Evolutionary conservation across 306 rosid genomes (phyloP).

Genomic region (Cicer pinnatifidum): DNA sequence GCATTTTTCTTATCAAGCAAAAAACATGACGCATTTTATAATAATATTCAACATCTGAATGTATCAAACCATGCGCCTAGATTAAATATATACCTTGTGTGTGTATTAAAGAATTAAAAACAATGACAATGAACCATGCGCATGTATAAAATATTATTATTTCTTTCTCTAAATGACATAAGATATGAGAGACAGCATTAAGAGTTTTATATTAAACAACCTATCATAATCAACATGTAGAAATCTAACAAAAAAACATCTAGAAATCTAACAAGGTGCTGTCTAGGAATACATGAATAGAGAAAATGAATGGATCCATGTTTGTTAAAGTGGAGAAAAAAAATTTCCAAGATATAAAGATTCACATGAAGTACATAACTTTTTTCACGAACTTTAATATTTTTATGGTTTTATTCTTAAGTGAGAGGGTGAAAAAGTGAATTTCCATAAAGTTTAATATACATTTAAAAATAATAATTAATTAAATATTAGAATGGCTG

Average conservation of each 20-base stretch:
- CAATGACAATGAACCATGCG: not conserved
- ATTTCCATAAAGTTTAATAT: no score
- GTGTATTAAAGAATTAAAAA: not conserved
- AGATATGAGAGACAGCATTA: not conserved
- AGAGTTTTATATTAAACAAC: conserved; percentile 13
- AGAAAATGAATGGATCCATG: no score
- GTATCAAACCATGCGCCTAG: conserved; percentile 45
- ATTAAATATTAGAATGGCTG: no score
- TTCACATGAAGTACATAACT: no score
- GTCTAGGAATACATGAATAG: no score
- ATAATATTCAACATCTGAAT: conserved; percentile 32
- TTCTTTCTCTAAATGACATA: not conserved
- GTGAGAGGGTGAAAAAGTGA: no score
- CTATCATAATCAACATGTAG: conserved; percentile 34
- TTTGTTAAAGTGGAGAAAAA: no score
- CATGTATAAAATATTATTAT: conserved; percentile 17
- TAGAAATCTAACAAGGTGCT: not conserved
- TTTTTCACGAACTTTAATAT: no score
- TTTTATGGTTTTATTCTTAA: no score
- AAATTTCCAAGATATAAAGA: no score
- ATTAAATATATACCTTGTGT: conserved; percentile 5
- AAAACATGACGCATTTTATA: conserved; percentile 27
- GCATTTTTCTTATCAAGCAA: conserved; percentile 30
- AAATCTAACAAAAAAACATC: conserved; percentile 8
- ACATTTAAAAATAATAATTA: no score